Evolutionary conservation across 495 filamentous ascomycete species (phyloP), one percentile per base, ranked within the genome.

Genomic region (Neurospora sp.): DNA sequence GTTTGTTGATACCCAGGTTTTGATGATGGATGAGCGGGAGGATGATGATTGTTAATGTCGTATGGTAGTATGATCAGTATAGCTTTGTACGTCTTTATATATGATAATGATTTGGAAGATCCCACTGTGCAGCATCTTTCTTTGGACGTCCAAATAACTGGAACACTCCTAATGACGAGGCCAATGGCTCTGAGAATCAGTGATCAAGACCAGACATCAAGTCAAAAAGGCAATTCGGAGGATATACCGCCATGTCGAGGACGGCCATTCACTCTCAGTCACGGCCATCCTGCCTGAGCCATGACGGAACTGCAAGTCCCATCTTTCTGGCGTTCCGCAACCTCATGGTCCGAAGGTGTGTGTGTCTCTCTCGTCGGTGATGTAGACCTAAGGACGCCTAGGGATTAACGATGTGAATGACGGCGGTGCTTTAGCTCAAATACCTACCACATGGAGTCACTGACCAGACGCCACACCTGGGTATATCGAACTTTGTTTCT

Each of bases 311-410:
- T 49, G 84, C 82, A 11, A 83, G 89, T 16, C 92, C 94, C 23
- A 96, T 92, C 78, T 98, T 98, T 80, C 80, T 97, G 60, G 96
- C 95, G 0, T 98, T 98, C 77, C 86, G 94, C 40, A 98, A 99
- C 77, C 86, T 99, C 66, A 97, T 98, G 95, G 93, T 97, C 18
- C 8, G 18, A 46, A 46, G 18, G 18, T 46, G 42, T n/a, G 42
- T n/a, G 7, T n/a, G 7, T 46, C 8, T 46, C 42, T 8, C 4
- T 46, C 18, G 42, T n/a, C 42, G 42, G 42, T 46, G 42, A n/a
- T 46, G 42, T n/a, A n/a, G 18, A n/a, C 42, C 8, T 4, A 46
- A 46, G 42, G 18, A 46, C 18, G 42, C 42, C 42, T n/a, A n/a
- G 42, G 18, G 42, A 46, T 46, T 0, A 46, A 46, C 8, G 18